phyloP scores from a whole-genome alignment of 2,329 filamentous ascomycete genomes.

The Microsporum ferrugineum region DNA sequence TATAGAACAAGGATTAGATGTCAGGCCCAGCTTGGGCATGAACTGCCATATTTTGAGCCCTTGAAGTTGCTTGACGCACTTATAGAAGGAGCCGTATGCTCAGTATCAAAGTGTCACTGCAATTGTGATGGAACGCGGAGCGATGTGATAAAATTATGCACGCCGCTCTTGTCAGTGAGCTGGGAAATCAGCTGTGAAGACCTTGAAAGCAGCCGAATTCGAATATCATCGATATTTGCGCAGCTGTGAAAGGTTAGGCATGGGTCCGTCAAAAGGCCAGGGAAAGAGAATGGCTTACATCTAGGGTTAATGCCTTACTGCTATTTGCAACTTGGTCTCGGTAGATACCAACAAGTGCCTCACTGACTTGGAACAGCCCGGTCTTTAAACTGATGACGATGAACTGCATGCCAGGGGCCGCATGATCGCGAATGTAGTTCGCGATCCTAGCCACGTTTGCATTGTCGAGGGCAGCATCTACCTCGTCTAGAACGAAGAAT shows the following conservation, averaged over 20 bases:
- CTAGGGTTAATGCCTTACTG: slow-evolving; percentile 79
- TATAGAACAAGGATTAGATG: not conserved
- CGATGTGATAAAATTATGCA: too few species aligned
- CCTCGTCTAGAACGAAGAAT: slow-evolving; percentile 96
- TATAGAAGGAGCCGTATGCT: too few species aligned
- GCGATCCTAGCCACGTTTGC: slow-evolving; percentile 94
- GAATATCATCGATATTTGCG: slow-evolving; percentile 15
- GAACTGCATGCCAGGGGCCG: slow-evolving; percentile 95
- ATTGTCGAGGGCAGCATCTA: slow-evolving; percentile 95
- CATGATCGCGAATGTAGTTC: slow-evolving; percentile 89
- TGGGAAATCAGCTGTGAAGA: not conserved
- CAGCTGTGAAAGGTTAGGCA: slow-evolving; percentile 9
- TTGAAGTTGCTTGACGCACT: not conserved
- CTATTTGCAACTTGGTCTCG: slow-evolving; percentile 89
- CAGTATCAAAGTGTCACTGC: too few species aligned
- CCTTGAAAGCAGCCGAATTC: not conserved
- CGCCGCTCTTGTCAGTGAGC: not conserved
- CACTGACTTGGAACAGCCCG: slow-evolving; percentile 88
- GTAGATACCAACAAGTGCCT: slow-evolving; percentile 91
- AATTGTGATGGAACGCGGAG: not conserved
- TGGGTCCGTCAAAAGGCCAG: not conserved
- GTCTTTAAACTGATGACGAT: slow-evolving; percentile 96
- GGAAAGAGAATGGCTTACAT: slow-evolving; percentile 55
- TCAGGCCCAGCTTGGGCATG: not conserved
- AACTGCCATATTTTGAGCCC: not conserved